Evolutionary conservation across 352 stramenopile genomes (phyloP).

Genomic region (Phytophthora syringae): DNA sequence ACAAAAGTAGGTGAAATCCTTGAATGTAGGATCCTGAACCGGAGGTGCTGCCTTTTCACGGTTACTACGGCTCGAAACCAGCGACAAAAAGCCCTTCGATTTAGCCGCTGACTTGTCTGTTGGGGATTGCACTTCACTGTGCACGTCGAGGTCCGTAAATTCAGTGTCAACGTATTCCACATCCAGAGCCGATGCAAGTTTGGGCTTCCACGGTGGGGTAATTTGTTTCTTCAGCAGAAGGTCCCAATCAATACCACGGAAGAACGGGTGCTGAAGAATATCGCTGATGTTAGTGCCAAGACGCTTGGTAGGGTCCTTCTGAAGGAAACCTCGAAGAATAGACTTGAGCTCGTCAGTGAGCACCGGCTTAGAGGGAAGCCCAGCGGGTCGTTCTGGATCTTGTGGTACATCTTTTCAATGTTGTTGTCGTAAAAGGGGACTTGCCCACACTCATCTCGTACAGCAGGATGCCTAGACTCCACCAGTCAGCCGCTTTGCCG

Average conservation of each 20-base stretch:
- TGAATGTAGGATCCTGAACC: conserved; percentile 88
- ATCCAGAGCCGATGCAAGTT: conserved; percentile 80
- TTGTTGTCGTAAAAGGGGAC: conserved; percentile 95
- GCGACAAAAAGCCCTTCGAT: conserved; percentile 85
- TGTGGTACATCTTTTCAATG: conserved; percentile 94
- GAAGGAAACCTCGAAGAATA: conserved; percentile 80
- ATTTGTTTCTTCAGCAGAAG: conserved; percentile 85
- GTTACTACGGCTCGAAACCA: conserved; percentile 70
- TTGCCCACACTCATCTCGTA: conserved; percentile 95
- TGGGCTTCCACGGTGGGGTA: conserved; percentile 86
- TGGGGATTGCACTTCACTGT: conserved; percentile 83
- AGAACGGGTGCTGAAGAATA: conserved; percentile 86
- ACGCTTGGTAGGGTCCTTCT: conserved; percentile 88
- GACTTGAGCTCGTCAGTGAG: conserved; percentile 79
- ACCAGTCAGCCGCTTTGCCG: conserved; percentile 90
- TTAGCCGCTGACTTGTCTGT: conserved; percentile 79
- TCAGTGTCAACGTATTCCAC: conserved; percentile 89
- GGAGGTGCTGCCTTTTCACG: conserved; percentile 76
- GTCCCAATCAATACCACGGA: conserved; percentile 85
- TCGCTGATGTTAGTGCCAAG: conserved; percentile 90
- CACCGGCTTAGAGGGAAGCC: conserved; percentile 76
- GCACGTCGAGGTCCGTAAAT: conserved; percentile 86
- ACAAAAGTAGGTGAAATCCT: conserved; percentile 92
- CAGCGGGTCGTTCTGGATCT: conserved; percentile 90
- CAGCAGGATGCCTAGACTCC: conserved; percentile 90